A percentile compares a stretch with the other conserved stretches of the same genome.
These are phyloP conservation scores for Boletus semigastroideus DNA, from an alignment of 1,284 basidiomycete species.

Conservation along the genomic window DNA sequence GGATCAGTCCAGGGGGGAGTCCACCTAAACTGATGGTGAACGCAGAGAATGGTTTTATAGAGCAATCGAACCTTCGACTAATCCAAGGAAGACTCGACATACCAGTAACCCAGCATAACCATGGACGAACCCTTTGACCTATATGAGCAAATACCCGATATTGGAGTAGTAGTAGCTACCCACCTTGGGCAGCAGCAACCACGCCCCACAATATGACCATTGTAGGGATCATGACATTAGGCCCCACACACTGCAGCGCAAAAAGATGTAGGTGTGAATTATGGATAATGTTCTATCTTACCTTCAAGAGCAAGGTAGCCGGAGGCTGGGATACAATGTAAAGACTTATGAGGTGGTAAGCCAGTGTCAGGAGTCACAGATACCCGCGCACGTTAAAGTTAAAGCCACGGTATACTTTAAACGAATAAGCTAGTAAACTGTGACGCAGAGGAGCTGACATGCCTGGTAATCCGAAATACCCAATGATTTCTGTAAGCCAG, in stretches of 20 bases:
- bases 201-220: slow-evolving; percentile 60
- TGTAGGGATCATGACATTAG: slow-evolving; percentile 54
- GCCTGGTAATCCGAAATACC: slow-evolving; percentile 48
- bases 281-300: slow-evolving; percentile 15
- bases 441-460: background rate
- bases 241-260: slow-evolving; percentile 49
- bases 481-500: slow-evolving; percentile 54
- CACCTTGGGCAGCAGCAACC: slow-evolving; percentile 55
- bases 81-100: slow-evolving; percentile 64
- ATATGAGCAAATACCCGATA: slow-evolving; percentile 4
- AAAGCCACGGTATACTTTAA: slow-evolving; percentile 49
- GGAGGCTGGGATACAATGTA: slow-evolving; percentile 60
- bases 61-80: slow-evolving; percentile 50
- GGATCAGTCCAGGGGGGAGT: slow-evolving; percentile 55
- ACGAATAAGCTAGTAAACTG: background rate
- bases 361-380: slow-evolving; percentile 13
- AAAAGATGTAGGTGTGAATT: background rate
- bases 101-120: slow-evolving; percentile 54
- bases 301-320: slow-evolving; percentile 56
- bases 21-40: slow-evolving; percentile 40
- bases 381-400: slow-evolving; percentile 48
- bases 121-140: slow-evolving; percentile 47
- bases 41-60: slow-evolving; percentile 41
- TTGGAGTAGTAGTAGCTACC: background rate
- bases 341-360: slow-evolving; percentile 39